phyloP scores from a whole-genome alignment of 495 filamentous ascomycete genomes.

The Penicillium alfredii region DNA sequence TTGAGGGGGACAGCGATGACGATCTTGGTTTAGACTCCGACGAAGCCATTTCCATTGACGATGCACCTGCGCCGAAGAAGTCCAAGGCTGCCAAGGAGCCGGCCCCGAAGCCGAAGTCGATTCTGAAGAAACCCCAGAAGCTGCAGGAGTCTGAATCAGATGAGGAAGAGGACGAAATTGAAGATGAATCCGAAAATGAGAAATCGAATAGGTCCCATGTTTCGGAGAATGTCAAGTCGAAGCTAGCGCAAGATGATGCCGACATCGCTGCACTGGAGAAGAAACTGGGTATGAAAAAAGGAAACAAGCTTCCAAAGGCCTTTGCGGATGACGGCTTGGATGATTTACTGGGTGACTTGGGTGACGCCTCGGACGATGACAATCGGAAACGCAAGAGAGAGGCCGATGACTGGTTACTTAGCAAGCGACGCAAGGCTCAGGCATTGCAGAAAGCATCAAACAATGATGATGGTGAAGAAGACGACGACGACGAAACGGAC shows the following conservation, averaged over 20 bases:
- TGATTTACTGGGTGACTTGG: slow-evolving; percentile 67
- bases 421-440: slow-evolving; percentile 62
- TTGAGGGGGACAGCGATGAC: slow-evolving; percentile 25
- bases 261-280: slow-evolving; percentile 87
- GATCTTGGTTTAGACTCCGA: slow-evolving; percentile 21
- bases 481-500: slow-evolving; percentile 18
- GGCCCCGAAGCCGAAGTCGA: slow-evolving; percentile 31
- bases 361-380: slow-evolving; percentile 43
- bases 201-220: slow-evolving; percentile 19
- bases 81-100: slow-evolving; percentile 20
- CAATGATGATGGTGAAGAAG: slow-evolving; percentile 24
- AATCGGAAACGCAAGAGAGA: slow-evolving; percentile 51
- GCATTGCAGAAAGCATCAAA: slow-evolving; percentile 29
- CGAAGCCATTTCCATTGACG: slow-evolving; percentile 16
- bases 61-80: slow-evolving; percentile 11
- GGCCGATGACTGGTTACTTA: slow-evolving; percentile 52
- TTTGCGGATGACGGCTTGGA: slow-evolving; percentile 84
- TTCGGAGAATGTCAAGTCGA: slow-evolving; percentile 56
- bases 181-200: slow-evolving; percentile 9
- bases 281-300: slow-evolving; percentile 78
- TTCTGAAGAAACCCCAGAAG: slow-evolving; percentile 39
- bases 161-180: slow-evolving; percentile 19
- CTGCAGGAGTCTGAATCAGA: slow-evolving; percentile 8
- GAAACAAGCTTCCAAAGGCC: slow-evolving; percentile 65
- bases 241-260: slow-evolving; percentile 65